phyloP scores from a whole-genome alignment of 129 eudicot genomes.

The Cynara cardunculus region DNA sequence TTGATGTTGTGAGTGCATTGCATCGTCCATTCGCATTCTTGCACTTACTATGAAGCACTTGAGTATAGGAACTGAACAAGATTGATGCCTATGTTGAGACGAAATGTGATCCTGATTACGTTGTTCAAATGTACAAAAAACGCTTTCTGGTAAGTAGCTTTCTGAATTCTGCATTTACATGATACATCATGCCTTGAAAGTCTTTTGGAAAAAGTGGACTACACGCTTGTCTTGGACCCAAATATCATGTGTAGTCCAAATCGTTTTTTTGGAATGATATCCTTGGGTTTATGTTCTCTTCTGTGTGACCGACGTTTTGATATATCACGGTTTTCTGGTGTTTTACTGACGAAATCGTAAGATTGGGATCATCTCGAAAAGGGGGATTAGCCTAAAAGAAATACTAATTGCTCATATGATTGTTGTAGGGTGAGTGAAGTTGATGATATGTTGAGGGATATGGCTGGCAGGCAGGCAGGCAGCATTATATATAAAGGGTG shows the following conservation, averaged over 20 bases:
- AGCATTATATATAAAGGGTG: neutral
- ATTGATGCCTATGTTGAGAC: constrained; percentile 67
- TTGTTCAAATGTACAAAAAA: constrained; percentile 30
- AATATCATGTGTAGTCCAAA: neutral
- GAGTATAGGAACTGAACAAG: constrained; percentile 73
- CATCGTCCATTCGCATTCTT: neutral
- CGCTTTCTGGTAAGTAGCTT: constrained; percentile 43
- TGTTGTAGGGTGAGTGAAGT: constrained; percentile 33
- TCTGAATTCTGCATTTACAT: neutral
- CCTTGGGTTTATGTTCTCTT: neutral
- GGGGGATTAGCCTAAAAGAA: neutral
- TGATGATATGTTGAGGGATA: neutral
- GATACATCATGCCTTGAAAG: neutral
- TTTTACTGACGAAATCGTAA: neutral
- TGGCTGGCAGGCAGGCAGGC: neutral
- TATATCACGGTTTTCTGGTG: neutral
- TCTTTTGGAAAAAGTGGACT: neutral
- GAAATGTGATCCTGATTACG: constrained; percentile 41
- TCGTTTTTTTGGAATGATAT: neutral
- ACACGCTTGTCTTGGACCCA: neutral
- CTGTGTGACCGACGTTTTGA: neutral
- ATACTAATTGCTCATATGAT: neutral
- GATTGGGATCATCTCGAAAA: neutral
- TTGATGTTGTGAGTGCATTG: neutral
- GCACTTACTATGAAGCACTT: neutral